Evolutionary conservation across 2,329 filamentous ascomycete species (phyloP).

Genomic region (Dothideomycetes sp.): DNA sequence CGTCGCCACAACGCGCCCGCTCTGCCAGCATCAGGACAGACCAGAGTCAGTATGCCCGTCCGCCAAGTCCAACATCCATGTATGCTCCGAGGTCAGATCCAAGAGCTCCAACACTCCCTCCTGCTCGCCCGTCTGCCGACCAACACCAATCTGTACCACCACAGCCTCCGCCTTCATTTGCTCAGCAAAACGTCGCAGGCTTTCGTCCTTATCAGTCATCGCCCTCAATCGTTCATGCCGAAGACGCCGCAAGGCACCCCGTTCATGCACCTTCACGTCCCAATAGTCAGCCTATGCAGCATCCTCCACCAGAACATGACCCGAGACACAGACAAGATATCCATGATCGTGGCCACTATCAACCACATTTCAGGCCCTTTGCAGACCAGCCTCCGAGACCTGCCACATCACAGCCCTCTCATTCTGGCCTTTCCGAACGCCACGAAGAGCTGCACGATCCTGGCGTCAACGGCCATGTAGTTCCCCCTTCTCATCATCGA

Average conservation of each 20-base stretch:
- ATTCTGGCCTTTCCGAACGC: too few species aligned
- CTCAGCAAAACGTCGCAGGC: conserved; percentile 13
- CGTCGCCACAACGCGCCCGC: conserved; percentile 30
- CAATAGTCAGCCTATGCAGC: conserved; percentile 20
- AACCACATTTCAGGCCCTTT: conserved; percentile 4
- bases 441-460: neutral
- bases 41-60: conserved; percentile 14
- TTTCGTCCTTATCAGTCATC: conserved; percentile 22
- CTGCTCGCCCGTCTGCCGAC: neutral
- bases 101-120: conserved; percentile 5
- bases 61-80: conserved; percentile 14
- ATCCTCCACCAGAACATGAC: conserved; percentile 9
- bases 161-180: conserved; percentile 4
- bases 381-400: conserved; percentile 3
- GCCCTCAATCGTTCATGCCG: conserved; percentile 17
- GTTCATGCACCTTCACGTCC: conserved; percentile 15
- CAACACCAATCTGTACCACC: neutral
- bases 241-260: conserved; percentile 2
- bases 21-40: conserved; percentile 25
- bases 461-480: neutral
- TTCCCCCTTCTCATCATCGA: neutral
- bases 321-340: conserved; percentile 7
- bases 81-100: conserved; percentile 5
- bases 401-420: too few species aligned
- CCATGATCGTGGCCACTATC: conserved; percentile 2